Conservation (phyloP, 2,329 filamentous ascomycete species). For the Albifimbria verrucaria region DNA sequence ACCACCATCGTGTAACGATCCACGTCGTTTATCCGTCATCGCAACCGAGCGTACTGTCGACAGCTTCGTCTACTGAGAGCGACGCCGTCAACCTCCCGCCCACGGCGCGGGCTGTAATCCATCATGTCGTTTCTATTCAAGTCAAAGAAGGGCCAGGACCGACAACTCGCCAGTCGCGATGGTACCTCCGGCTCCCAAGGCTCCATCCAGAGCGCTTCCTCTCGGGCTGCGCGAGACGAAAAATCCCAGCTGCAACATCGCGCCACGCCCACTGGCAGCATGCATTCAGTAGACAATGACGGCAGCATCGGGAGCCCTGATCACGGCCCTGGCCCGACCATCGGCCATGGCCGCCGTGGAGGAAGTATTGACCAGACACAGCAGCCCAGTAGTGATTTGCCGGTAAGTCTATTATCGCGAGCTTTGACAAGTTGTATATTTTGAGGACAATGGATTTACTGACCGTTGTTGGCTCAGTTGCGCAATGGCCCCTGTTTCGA, state of each 20-base stretch:
- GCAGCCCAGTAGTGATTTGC: slow-evolving; percentile 30
- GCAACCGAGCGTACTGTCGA: slow-evolving; percentile 1
- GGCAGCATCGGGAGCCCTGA: slow-evolving; percentile 60
- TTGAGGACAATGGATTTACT: slow-evolving; percentile 6
- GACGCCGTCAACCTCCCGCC: slow-evolving; percentile 22
- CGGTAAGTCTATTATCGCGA: slow-evolving; percentile 33
- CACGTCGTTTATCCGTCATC: slow-evolving; percentile 8
- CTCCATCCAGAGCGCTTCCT: slow-evolving; percentile 45
- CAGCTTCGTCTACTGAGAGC: slow-evolving; percentile 9
- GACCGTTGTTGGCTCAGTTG: slow-evolving; percentile 34
- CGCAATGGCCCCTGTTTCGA: slow-evolving; percentile 50
- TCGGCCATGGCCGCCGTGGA: slow-evolving; percentile 48
- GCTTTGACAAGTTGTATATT: not conserved
- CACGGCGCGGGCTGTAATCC: slow-evolving; percentile 36
- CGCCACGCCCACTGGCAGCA: slow-evolving; percentile 72
- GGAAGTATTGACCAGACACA: slow-evolving; percentile 48
- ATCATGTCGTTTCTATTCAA: slow-evolving; percentile 81
- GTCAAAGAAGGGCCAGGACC: slow-evolving; percentile 72
- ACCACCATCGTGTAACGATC: slow-evolving; percentile 10
- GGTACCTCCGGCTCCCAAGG: slow-evolving; percentile 45
- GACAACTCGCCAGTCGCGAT: slow-evolving; percentile 54
- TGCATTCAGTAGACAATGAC: slow-evolving; percentile 67
- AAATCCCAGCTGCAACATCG: slow-evolving; percentile 51
- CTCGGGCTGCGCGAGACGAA: slow-evolving; percentile 48
- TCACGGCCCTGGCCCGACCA: slow-evolving; percentile 34